Base-by-base conservation (phyloP, 1,139 yeast genomes). In the Zhuliangozyma parablackwelliae region DNA sequence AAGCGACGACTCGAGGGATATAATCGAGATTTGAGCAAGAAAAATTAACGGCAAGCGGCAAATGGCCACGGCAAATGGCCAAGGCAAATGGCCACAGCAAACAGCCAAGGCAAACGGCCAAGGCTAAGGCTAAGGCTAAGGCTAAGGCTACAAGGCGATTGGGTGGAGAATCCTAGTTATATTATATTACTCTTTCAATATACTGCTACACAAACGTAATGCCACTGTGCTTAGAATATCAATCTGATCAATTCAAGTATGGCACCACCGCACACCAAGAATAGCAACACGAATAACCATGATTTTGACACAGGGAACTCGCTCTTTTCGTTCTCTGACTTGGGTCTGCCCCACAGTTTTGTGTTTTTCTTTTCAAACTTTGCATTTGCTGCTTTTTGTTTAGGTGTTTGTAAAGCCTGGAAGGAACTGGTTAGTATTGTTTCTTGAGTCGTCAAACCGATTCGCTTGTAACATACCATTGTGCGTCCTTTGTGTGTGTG, bases 261-360 rank as follows among this genome's bases (percentile, higher is more conserved):
- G 43, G 92, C 95, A 48, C 96, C 95, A 42, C 96, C 96, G 45
- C 84, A 71, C 6, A 89, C 72, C 48, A 88, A 68, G 58, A 88
- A 88, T 23, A 76, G 74, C 41, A 88, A 69, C 1, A 80, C 64
- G 35, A 65, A 55, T 27, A 87, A 57, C 84, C 94, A 82, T 9
- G 72, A 55, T 50, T 61, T 75, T 30, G 82, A 72, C 26, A 81
- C 55, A 10, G 87, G 82, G 37, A 66, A 63, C 39, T 62, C 60
- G n/a, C 49, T 44, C 39, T 61, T 57, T 31, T 54, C 59, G 20
- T 57, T 55, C 27, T 56, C 59, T 25, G 46, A 29, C 41, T 60
- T 61, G 35, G 77, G 74, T 54, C 81, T 80, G 21, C 88, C 84
- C 59, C 87, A 87, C 59, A 78, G 76, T 42, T 74, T 72, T 53